Base-by-base conservation (phyloP, 2,329 filamentous ascomycete species). In the Aplosporella prunicola region DNA sequence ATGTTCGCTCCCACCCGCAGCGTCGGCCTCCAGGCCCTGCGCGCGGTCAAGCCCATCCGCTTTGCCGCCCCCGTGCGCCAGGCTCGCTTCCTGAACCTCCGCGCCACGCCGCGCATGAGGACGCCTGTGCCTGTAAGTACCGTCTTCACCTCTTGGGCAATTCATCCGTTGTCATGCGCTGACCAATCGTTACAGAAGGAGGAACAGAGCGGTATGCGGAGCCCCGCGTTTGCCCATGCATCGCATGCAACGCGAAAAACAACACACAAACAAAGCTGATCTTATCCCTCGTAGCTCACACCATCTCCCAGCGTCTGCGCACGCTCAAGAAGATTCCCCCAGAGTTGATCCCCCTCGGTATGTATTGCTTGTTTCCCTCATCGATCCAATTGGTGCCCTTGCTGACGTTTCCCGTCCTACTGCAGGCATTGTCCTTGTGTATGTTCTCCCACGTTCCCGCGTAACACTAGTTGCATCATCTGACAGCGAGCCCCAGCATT, bases 301-400 rank as follows among this genome's bases (percentile, higher is more conserved):
- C 89, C 55, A 78, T 96, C 66, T 94, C 89, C 50, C 91, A 96
- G 72, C 85, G 89, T 62, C 73, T 98, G 55, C 83, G 88, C 62
- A 81, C 78, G 61, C 73, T 95, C 58, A 88, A 82, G 75, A 79
- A 80, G 68, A 82, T 96, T 58, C 91, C 91, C 51, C 78, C 86
- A 51, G 91, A 98, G 74, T 74, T 98, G 75, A 78, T 88, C 52
- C 91, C 91, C 57, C 81, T 98, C 53, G 88, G 88, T 93, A 80
- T 63, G 77, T 68, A 11, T 26, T 25, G 32, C 20, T n/a, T n/a
- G n/a, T n/a, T n/a, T n/a, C n/a, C n/a, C n/a, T n/a, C 26, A 3
- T 28, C 32, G 27, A 34, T 14, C 25, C 20, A 29, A 20, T 34
- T 14, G 40, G 30, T 34, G 43, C 31, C 20, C 18, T 32, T 29